These are phyloP conservation scores for Simplicillium sp. DNA, from an alignment of 2,329 filamentous ascomycete genomes.

Conservation along the genomic window DNA sequence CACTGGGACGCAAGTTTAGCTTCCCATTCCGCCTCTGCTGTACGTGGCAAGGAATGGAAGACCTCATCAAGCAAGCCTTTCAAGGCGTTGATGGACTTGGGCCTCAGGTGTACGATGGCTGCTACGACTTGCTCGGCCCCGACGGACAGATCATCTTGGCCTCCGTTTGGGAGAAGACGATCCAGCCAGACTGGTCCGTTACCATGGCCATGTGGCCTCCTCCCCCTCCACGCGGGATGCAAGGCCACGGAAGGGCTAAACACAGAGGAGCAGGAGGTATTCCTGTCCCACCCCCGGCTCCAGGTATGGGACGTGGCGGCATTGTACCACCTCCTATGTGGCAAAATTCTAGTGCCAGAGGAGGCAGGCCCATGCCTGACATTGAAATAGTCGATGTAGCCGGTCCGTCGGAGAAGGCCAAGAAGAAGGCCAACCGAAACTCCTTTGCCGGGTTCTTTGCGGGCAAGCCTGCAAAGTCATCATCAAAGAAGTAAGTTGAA, in stretches of 20 bases:
- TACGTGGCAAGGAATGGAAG: constrained; percentile 80
- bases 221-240: neutral
- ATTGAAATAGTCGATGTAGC: constrained; percentile 13
- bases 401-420: constrained; percentile 9
- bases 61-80: constrained; percentile 78
- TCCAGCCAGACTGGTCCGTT: constrained; percentile 58
- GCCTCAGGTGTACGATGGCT: constrained; percentile 65
- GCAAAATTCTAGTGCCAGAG: constrained; percentile 5
- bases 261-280: constrained; percentile 2
- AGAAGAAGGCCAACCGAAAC: constrained; percentile 13
- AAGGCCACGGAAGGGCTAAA: constrained; percentile 3
- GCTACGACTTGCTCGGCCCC: constrained; percentile 72
- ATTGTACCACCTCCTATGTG: constrained; percentile 13
- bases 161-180: constrained; percentile 66
- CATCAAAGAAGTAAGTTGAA: constrained; percentile 20
- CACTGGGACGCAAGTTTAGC: constrained; percentile 82
- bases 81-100: constrained; percentile 68
- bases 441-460: constrained; percentile 16
- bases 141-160: constrained; percentile 77
- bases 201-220: constrained; percentile 50
- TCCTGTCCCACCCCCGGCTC: neutral
- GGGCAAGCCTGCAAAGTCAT: constrained; percentile 13
- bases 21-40: constrained; percentile 82
- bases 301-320: constrained; percentile 8
- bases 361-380: constrained; percentile 7